Base-by-base conservation (phyloP, 139 green algal species). In the Penium margaritaceum region DNA sequence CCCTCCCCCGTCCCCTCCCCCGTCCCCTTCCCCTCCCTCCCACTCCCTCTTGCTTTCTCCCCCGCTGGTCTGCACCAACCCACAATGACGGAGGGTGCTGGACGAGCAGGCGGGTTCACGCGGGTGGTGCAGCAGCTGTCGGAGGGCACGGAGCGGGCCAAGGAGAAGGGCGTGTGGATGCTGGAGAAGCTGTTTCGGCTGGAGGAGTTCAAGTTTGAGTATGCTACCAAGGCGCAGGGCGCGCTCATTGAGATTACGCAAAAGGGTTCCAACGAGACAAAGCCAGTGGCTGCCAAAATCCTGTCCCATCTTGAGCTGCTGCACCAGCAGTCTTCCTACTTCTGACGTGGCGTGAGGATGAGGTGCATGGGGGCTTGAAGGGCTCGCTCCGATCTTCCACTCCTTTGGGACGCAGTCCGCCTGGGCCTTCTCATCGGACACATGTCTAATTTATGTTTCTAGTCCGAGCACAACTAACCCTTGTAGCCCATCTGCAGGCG, bases 161-260 rank as follows among this genome's bases (percentile, higher is more conserved):
- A 76, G 51, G 68, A 64, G 68, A 70, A 70, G 46, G 68, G 36
- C 21, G 37, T 76, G 68, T 76, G 68, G 68, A 76, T 76, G 68
- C 51, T 76, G 46, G 68, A 76, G 46, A 76, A 76, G 51, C 32
- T 76, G 38, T 76, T 76, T 32, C 68, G 60, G 9, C 63, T 76
- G 9, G 60, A 76, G 36, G 46, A 76, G 38, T 76, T 70, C 51
- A 76, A 76, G 68, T 76, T 76, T 62, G 68, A 76, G 68, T 76
- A 76, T 36, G 68, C 34, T 19, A 36, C 51, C 27, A 76, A 76
- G 51, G 68, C 68, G 0, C 68, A 76, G 51, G 53, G 51, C 27
- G 68, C 68, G 38, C 68, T 76, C 60, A 76, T 76, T 30, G 68
- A 76, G 33, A 51, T 67, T 3, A 65, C 68, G 0, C 68, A 76